Base-by-base conservation (phyloP, 1,284 basidiomycete species). In the Moesziomyces sp. region DNA sequence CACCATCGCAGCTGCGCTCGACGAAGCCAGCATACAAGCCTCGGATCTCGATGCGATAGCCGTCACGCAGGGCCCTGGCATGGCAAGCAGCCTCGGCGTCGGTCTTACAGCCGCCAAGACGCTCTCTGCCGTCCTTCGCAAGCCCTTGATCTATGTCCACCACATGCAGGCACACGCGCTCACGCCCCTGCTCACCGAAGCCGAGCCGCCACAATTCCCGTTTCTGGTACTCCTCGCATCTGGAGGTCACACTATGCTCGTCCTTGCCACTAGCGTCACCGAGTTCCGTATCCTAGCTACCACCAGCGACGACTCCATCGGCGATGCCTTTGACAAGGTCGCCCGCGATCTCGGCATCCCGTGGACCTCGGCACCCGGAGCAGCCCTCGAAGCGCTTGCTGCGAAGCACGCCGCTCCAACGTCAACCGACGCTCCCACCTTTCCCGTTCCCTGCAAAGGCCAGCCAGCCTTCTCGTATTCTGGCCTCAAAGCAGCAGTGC, bases 241-340 rank as follows among this genome's bases (percentile, higher is more conserved):
- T 1, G 82, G 82, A 0, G 82, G 82, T 4, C 82, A 84, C 51
- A 82, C 81, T 0, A 69, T 79, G 74, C 64, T 83, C 8, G 82
- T 84, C 0, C 58, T 84, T 0, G 80, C 64, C 0, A 60, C 52
- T 3, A 58, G 69, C 14, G 63, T 73, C 5, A 58, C 54, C 0
- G 38, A 62, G 8, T 83, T 80, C 57, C 44, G 57, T 18, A 67
- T 84, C 5, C 60, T 84, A 16, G 81, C 79, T 1, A 77, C 58
- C 19, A 80, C 80, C 2, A 66, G 44, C 13, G 82, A 84, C 52
- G 80, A 81, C 45, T 77, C 81, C 13, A 78, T 84, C 16, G 82
- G 82, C 0, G 77, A 82, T 47, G 77, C 80, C 1, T 82, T 82
- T 38, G 82, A 84, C 47, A 83, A 83, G 54, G 79, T 77, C 1